These are phyloP conservation scores for Candida glucosophila DNA, from an alignment of 1,139 yeast species.

Conservation along the genomic window DNA sequence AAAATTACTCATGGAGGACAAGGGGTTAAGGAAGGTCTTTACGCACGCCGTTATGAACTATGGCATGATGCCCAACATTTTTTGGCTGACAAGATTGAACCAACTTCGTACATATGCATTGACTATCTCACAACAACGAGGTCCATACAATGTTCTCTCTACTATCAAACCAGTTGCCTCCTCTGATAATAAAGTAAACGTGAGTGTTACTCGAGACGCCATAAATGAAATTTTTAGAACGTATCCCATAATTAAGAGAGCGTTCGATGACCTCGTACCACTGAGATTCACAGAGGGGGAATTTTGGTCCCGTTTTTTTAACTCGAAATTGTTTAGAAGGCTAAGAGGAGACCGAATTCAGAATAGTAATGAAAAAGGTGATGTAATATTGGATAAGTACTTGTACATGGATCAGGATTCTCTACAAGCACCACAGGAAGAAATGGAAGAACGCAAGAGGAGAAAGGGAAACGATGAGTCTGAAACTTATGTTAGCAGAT, in stretches of 20 bases:
- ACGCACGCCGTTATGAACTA: conserved; percentile 82
- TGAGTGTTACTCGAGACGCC: conserved; percentile 83
- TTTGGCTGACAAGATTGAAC: conserved; percentile 83
- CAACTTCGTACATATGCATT: conserved; percentile 79
- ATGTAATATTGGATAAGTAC: conserved; percentile 76
- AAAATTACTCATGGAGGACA: conserved; percentile 60
- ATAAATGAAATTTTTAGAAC: conserved; percentile 87
- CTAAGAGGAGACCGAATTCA: conserved; percentile 80
- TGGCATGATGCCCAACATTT: conserved; percentile 70
- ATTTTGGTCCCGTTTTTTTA: conserved; percentile 95
- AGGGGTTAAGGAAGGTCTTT: conserved; percentile 64
- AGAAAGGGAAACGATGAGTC: conserved; percentile 8
- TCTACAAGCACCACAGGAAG: conserved; percentile 35
- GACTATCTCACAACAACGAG: conserved; percentile 74
- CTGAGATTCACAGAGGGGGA: conserved; percentile 72
- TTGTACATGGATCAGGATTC: conserved; percentile 47
- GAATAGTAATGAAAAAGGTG: conserved; percentile 70
- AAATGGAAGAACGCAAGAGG: conserved; percentile 7
- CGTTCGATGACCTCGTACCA: conserved; percentile 87
- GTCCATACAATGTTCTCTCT: conserved; percentile 89
- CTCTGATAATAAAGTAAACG: conserved; percentile 84
- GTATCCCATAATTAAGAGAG: conserved; percentile 86
- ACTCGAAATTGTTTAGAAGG: conserved; percentile 78
- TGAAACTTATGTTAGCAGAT: conserved; percentile 36
- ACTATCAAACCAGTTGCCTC: conserved; percentile 91